A percentile compares a stretch with the other conserved stretches of the same genome.
phyloP scores from a whole-genome alignment of 768 basidiomycete species.

The Scleroderma citrinum region DNA sequence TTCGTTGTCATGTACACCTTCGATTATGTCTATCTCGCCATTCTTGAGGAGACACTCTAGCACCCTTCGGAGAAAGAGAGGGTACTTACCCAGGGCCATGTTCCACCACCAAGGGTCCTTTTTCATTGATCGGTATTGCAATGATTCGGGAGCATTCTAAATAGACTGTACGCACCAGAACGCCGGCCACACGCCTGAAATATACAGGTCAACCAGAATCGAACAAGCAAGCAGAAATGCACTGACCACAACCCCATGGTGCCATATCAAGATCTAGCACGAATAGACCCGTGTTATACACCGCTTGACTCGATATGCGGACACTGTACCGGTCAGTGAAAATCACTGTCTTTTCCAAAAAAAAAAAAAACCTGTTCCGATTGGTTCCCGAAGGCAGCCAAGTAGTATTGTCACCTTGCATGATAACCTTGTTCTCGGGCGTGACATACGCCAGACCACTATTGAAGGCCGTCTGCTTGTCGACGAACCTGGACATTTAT shows the following conservation, averaged over 20 bases:
- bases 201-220: slow-evolving; percentile 1
- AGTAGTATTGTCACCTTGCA: slow-evolving; percentile 71
- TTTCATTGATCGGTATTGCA: background rate
- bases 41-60: slow-evolving; percentile 34
- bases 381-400: slow-evolving; percentile 46
- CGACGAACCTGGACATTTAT: slow-evolving; percentile 50
- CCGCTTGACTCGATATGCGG: slow-evolving; percentile 60
- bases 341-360: slow-evolving; percentile 1
- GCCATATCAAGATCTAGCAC: slow-evolving; percentile 79
- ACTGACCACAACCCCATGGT: slow-evolving; percentile 80
- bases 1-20: slow-evolving; percentile 79
- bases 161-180: slow-evolving; percentile 48
- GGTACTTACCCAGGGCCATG: slow-evolving; percentile 58
- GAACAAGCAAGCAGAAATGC: background rate
- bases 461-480: slow-evolving; percentile 46
- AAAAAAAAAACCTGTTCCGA: slow-evolving; percentile 48
- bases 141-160: background rate
- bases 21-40: slow-evolving; percentile 81
- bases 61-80: background rate
- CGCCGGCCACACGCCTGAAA: slow-evolving; percentile 73
- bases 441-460: slow-evolving; percentile 52
- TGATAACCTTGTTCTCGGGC: slow-evolving; percentile 55
- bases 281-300: slow-evolving; percentile 75
- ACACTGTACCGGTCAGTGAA: slow-evolving; percentile 42
- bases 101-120: slow-evolving; percentile 39